phyloP scores from a whole-genome alignment of 306 rosid genomes.

The Hippophae gyantsensis region DNA sequence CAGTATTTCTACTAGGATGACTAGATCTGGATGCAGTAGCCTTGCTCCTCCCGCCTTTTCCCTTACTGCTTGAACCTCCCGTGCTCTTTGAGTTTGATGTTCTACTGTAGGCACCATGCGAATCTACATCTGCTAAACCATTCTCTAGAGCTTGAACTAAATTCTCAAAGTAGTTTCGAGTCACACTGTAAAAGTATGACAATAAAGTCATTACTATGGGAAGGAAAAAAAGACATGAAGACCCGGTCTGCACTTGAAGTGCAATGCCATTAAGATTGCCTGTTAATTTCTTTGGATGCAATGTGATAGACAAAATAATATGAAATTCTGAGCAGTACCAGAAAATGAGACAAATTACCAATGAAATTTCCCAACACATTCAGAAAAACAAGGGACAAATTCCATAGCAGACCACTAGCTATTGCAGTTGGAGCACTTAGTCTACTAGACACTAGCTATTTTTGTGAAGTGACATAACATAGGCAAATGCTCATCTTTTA shows the following conservation, averaged over 20 bases:
- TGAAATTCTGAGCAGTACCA: too few relatives aligned
- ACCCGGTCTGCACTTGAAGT: background rate
- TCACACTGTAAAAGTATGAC: slow-evolving; percentile 28
- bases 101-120: slow-evolving; percentile 32
- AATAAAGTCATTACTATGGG: slow-evolving; percentile 7
- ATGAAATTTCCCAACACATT: too few relatives aligned
- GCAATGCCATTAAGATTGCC: too few relatives aligned
- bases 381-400: too few relatives aligned
- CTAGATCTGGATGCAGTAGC: slow-evolving; percentile 28
- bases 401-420: too few relatives aligned
- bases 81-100: slow-evolving; percentile 30
- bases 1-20: slow-evolving; percentile 28
- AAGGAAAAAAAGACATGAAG: background rate
- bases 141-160: slow-evolving; percentile 44
- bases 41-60: slow-evolving; percentile 38
- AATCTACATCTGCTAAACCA: slow-evolving; percentile 39
- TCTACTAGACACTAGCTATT: too few relatives aligned
- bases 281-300: too few relatives aligned
- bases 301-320: too few relatives aligned
- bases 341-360: too few relatives aligned
- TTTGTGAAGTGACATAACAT: too few relatives aligned
- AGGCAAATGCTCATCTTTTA: too few relatives aligned
- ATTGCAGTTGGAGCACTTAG: too few relatives aligned
- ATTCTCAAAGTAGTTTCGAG: slow-evolving; percentile 48
- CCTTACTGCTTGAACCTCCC: slow-evolving; percentile 31